These are phyloP conservation scores for Didymella pomorum DNA, from an alignment of 2,329 filamentous ascomycete genomes.

Conservation along the genomic window DNA sequence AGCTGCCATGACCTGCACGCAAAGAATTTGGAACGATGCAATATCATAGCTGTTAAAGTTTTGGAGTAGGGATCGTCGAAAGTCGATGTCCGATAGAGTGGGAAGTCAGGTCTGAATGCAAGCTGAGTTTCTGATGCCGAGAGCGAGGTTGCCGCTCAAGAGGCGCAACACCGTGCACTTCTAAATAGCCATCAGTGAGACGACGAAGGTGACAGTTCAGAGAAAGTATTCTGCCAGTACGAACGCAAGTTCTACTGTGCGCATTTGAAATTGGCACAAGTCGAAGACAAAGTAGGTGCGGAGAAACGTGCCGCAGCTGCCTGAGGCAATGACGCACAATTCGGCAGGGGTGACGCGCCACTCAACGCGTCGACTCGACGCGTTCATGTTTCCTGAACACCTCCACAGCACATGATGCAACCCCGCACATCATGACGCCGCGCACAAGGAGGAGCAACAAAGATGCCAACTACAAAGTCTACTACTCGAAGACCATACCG, in stretches of 20 bases:
- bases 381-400: constrained; percentile 10
- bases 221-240: no score
- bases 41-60: not conserved
- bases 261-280: not conserved
- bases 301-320: not conserved
- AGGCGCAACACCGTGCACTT: constrained; percentile 4
- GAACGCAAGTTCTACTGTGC: not conserved
- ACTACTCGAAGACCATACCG: constrained; percentile 44
- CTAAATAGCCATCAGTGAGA: not conserved
- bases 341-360: constrained; percentile 10
- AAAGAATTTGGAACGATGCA: not conserved
- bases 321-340: constrained; percentile 8
- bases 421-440: constrained; percentile 35
- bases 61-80: no score
- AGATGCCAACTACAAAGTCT: constrained; percentile 37
- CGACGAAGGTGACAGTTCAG: not conserved
- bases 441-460: constrained; percentile 39
- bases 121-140: not conserved
- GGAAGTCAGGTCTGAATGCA: not conserved
- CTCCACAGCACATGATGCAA: constrained; percentile 3
- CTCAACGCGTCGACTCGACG: constrained; percentile 22
- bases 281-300: not conserved
- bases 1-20: not conserved
- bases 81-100: no score
- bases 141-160: constrained; percentile 3